Base-by-base conservation (phyloP, 2,329 filamentous ascomycete genomes). In the Sclerotinia glacialis region DNA sequence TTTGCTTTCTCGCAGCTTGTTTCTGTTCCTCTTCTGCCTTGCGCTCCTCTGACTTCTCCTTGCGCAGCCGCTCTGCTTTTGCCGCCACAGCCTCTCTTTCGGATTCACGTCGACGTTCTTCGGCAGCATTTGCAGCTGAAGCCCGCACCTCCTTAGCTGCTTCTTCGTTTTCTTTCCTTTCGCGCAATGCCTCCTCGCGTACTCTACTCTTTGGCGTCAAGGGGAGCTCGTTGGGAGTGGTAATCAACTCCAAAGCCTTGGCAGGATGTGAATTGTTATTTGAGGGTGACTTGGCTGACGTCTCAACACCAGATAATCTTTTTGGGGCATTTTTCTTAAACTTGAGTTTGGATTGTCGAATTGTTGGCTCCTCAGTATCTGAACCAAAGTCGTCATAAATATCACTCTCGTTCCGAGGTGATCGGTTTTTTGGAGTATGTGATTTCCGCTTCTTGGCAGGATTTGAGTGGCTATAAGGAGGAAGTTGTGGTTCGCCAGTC, bases 381-480 rank as follows among this genome's bases (percentile, higher is more conserved):
- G 72, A 71, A 12, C 54, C 62, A 59, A 75, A 70, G 49, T 72
- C 67, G 14, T 75, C 73, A 52, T 75, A 75, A 9, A 75, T 66
- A 18, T 54, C 72, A 18, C 67, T 56, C 49, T 72, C 69, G 6
- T 34, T 40, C 14, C 59, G 49, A 53, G 65, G 26, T 37, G 55
- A 34, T 46, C 31, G 60, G n/a, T n/a, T 50, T n/a, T 52, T 40
- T 14, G 26, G 28, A 9, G 26, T 44, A 12, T 16, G n/a, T 26
- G 46, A 50, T n/a, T 65, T 69, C 9, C 58, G 68, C 34, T 72
- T 69, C 26, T 21, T 67, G 1, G 31, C 42, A 16, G 69, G 46
- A 9, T 59, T 54, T 16, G 42, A 34, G 8, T 44, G 47, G 64
- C 67, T 71, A 18, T 58, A 55, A 7, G 50, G 16, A 28, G 67